Base-by-base conservation (phyloP, 1,284 basidiomycete genomes). In the Rhodotorula sp. region DNA sequence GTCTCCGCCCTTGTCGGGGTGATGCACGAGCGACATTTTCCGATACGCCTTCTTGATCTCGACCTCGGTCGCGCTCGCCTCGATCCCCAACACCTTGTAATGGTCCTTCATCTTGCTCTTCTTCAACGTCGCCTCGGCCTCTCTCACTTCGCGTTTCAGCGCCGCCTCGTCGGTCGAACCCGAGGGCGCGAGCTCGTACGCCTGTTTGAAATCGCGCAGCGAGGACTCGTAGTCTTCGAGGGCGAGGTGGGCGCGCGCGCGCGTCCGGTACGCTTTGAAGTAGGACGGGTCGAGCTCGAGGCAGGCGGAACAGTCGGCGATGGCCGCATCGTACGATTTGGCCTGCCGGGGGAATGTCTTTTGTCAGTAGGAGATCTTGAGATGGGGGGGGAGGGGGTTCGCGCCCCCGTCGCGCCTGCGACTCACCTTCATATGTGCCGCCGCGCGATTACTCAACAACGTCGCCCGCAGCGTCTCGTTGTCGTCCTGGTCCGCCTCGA, bases 181-280 rank as follows among this genome's bases (percentile, higher is more conserved):
- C 26, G 85, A 86, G 58, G 76, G 72, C n/a, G 78, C 77, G 58
- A 91, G 88, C 78, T 92, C 87, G 62, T 91, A 86, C 1, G 92
- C 90, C 47, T 85, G 81, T 76, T 89, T 89, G 84, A 93, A 93
- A 80, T 93, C 91, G 12, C 84, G 84, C 57, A 94, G 85, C 5
- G 89, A 85, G 0, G 85, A 83, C 51, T 94, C 90, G 80, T 86
- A 93, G 63, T 88, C 85, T 78, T 94, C 91, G 43, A 89, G 83
- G 74, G 89, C 88, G 20, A 92, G 84, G 75, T 90, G 80, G 58
- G 92, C 89, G 5, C 92, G 87, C 10, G 91, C 92, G 52, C 92
- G 89, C 3, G 92, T 93, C 51, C 92, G 89, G 54, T 92, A 83
- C 62, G 91, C 91, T 82, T 95, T 95, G 85, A 90, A 91, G 34